These are phyloP conservation scores for Candolleomyces efflorescens DNA, from an alignment of 768 basidiomycete species.

Conservation along the genomic window DNA sequence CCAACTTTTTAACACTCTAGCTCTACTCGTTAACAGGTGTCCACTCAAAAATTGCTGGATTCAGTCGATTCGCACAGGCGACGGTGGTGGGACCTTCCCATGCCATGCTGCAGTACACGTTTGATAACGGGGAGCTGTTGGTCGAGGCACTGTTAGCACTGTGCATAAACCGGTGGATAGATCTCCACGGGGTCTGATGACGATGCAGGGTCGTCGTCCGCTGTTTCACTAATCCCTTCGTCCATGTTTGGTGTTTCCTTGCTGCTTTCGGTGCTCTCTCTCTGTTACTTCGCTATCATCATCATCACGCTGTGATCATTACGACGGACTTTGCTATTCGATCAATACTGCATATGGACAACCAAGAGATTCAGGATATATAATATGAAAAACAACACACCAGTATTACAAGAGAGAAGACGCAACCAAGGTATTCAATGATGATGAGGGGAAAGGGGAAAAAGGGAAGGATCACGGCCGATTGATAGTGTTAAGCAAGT, in stretches of 20 bases:
- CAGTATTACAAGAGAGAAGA: slow-evolving; percentile 16
- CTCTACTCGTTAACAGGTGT: slow-evolving; percentile 38
- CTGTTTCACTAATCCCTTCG: slow-evolving; percentile 5
- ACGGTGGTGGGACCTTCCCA: slow-evolving; percentile 63
- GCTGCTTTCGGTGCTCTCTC: slow-evolving; percentile 2
- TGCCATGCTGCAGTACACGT: slow-evolving; percentile 60
- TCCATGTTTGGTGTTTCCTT: slow-evolving; percentile 9
- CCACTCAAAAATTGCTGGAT: slow-evolving; percentile 51
- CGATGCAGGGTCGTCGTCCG: slow-evolving; percentile 7
- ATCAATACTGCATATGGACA: slow-evolving; percentile 8
- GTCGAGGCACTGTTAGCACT: slow-evolving; percentile 62
- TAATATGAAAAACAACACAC: neutral
- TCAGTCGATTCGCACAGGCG: slow-evolving; percentile 46
- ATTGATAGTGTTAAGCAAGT: slow-evolving; percentile 55
- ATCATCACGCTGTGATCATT: neutral
- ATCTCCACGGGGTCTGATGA: slow-evolving; percentile 47
- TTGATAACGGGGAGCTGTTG: slow-evolving; percentile 55
- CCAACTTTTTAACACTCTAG: slow-evolving; percentile 21
- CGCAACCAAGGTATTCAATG: slow-evolving; percentile 11
- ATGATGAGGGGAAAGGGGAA: slow-evolving; percentile 16
- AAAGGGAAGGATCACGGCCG: slow-evolving; percentile 17
- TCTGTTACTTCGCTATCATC: slow-evolving; percentile 6
- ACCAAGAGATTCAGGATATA: slow-evolving; percentile 6
- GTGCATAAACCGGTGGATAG: slow-evolving; percentile 73
- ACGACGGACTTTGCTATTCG: slow-evolving; percentile 2